phyloP scores from a whole-genome alignment of 768 basidiomycete species.

The Tulasnella sp. region DNA sequence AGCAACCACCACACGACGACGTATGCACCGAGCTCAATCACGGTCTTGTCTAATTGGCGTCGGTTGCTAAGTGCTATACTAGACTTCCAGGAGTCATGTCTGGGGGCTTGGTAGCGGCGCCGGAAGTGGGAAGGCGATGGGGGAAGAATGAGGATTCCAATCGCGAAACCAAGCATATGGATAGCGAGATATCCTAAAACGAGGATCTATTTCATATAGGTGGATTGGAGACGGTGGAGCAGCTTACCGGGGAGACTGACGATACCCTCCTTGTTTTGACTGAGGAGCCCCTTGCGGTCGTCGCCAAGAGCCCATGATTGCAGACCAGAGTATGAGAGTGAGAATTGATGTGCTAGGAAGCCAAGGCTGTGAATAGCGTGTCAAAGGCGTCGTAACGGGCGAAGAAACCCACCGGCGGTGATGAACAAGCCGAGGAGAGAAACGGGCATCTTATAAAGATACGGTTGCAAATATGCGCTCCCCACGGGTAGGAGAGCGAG shows the following conservation, averaged over 20 bases:
- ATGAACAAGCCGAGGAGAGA: constrained; percentile 50
- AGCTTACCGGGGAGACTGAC: constrained; percentile 57
- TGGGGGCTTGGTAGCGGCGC: constrained; percentile 29
- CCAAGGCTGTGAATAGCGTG: constrained; percentile 22
- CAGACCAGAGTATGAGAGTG: constrained; percentile 43
- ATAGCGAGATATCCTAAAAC: constrained; percentile 73
- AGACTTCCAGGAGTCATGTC: neutral
- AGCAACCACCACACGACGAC: constrained; percentile 78
- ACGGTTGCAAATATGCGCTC: constrained; percentile 54
- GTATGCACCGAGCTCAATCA: constrained; percentile 65
- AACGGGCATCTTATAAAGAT: constrained; percentile 45
- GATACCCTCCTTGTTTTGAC: constrained; percentile 86
- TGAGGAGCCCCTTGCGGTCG: constrained; percentile 50
- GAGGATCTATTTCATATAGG: neutral
- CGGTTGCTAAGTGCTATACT: neutral
- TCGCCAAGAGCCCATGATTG: constrained; percentile 53
- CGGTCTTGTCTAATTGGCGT: constrained; percentile 42
- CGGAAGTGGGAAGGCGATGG: constrained; percentile 63
- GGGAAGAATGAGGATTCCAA: constrained; percentile 69
- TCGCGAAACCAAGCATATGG: constrained; percentile 71
- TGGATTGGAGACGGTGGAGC: neutral
- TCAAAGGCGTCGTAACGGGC: neutral
- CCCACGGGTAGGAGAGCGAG: constrained; percentile 67
- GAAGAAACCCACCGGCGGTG: constrained; percentile 31
- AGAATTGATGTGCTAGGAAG: constrained; percentile 53